Evolutionary conservation across 2,329 filamentous ascomycete species (phyloP).

Genomic region (Pseudogymnoascus pannorum): DNA sequence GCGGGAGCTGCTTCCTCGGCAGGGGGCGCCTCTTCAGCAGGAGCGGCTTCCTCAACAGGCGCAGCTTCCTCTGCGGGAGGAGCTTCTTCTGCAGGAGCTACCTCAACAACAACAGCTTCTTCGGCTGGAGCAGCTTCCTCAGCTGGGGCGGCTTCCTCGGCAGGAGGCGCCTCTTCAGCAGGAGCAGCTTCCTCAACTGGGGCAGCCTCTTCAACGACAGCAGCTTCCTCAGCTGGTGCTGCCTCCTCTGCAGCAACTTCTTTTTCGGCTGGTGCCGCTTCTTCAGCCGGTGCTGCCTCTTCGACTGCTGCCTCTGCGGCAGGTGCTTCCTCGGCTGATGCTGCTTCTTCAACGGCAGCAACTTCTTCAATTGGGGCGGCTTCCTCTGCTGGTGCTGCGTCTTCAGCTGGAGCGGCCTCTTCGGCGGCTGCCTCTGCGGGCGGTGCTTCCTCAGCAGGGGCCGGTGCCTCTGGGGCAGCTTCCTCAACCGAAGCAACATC

Average conservation of each 20-base stretch:
- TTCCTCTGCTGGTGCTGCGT: neutral
- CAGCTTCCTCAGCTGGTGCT: neutral
- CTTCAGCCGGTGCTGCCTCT: slow-evolving; percentile 13
- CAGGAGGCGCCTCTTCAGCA: neutral
- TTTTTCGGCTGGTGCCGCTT: slow-evolving; percentile 15
- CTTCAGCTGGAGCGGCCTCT: neutral
- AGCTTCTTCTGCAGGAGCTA: neutral
- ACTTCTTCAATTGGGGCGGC: neutral
- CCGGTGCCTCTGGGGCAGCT: neutral
- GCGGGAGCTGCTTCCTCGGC: slow-evolving; percentile 18
- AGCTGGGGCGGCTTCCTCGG: neutral
- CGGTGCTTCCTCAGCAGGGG: neutral
- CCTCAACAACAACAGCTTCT: too few relatives aligned
- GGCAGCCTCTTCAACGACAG: neutral
- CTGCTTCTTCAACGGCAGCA: slow-evolving; percentile 14
- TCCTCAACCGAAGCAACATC: slow-evolving; percentile 6
- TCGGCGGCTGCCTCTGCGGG: neutral
- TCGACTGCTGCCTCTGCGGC: slow-evolving; percentile 15
- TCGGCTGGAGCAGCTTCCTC: neutral
- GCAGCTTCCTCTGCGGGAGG: neutral
- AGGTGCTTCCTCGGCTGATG: slow-evolving; percentile 17
- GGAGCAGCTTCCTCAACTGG: neutral
- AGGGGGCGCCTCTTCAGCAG: slow-evolving; percentile 15
- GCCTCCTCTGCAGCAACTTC: neutral
- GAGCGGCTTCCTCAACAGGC: neutral